phyloP scores from a whole-genome alignment of 2,329 filamentous ascomycete species.

The Fusarium sarcochroum region DNA sequence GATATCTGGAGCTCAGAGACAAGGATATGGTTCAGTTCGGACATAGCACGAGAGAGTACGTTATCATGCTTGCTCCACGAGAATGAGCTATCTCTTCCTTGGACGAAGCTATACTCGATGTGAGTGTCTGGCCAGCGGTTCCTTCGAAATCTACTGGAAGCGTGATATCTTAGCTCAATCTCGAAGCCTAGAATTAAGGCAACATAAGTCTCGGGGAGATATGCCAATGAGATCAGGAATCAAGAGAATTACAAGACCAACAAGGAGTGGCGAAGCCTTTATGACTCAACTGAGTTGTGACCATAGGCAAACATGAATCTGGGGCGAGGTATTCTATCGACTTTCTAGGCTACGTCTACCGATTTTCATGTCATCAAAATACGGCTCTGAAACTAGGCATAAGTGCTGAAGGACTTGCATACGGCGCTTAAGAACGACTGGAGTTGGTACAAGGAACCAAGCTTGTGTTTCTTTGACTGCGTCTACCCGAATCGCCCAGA shows the following conservation, averaged over 20 bases:
- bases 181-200: background rate
- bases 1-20: conserved; percentile 88
- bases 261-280: background rate
- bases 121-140: background rate
- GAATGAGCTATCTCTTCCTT: conserved; percentile 49
- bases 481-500: background rate
- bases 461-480: background rate
- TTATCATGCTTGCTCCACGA: conserved; percentile 83
- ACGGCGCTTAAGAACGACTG: background rate
- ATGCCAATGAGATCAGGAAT: background rate
- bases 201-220: background rate
- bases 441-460: background rate
- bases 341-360: background rate
- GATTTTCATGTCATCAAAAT: background rate
- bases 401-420: background rate
- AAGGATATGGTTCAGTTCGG: conserved; percentile 94
- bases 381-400: conserved; percentile 2
- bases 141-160: background rate
- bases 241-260: background rate
- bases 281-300: conserved; percentile 25
- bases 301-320: background rate
- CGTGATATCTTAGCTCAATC: background rate
- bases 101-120: conserved; percentile 9
- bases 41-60: conserved; percentile 90
- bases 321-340: background rate